Base-by-base conservation (phyloP, 2,329 filamentous ascomycete genomes). In the Aspergillus tanneri region DNA sequence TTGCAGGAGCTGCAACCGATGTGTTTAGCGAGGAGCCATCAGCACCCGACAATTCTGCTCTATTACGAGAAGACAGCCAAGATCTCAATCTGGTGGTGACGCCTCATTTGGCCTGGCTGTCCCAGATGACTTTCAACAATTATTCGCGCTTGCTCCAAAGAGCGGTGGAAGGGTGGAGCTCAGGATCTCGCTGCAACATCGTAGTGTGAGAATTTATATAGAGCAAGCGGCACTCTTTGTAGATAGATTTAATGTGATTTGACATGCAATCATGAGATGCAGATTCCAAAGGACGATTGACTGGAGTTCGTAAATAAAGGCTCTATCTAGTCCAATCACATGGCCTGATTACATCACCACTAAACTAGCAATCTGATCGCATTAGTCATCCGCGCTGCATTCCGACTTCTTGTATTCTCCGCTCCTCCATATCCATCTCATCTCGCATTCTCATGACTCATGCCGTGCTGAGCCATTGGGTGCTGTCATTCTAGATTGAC, bases 31-130 rank as follows among this genome's bases (percentile, higher is more conserved):
- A 66, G 19, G 77, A 81, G 54, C 78, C 78, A 14, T 71, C 67
- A 3, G 72, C 67, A 0, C 71, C 67, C 30, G 66, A 71, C 11
- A 73, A 71, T 18, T 73, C 69, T 5, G 69, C 72, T 0, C 60
- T 80, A 37, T 56, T 79, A 19, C 57, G 65, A 5, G 65, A 73
- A n/a, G 73, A 75, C 14, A 65, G 66, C 2, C 65, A 69, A 42
- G 67, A 71, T 16, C 69, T 79, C 10, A 79, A 80, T 50, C 60
- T 82, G 50, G 72, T 78, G 0, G 55, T 79, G 32, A 77, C 70
- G 39, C 77, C 78, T 14, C 79, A 82, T 64, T 52, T 80, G 30
- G 78, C 79, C 1, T 82, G 78, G 78, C 75, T 72, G 53, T 72
- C 76, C 1, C 67, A 71, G 38, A 71, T 65, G 53, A 80, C 76